Conservation (phyloP, 1,139 yeast species). For the Lodderomyces orthopsilosis region DNA sequence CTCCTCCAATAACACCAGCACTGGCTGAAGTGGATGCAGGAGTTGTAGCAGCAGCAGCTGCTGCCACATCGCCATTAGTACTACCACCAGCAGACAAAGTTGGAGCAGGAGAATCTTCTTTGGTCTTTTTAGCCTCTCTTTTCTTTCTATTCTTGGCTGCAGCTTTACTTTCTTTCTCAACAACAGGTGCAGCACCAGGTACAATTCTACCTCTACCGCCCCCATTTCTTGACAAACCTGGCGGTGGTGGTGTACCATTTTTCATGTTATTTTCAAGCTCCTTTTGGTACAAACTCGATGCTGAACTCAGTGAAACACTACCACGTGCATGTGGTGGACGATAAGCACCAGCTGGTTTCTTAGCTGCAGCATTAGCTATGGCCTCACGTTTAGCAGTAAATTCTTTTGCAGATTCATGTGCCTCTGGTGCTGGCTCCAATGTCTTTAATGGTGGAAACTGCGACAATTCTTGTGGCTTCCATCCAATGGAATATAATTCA, state of each 20-base stretch:
- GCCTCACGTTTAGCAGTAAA: slow-evolving; percentile 46
- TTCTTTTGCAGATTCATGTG: slow-evolving; percentile 67
- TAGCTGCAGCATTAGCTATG: slow-evolving; percentile 35
- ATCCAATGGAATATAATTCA: slow-evolving; percentile 76
- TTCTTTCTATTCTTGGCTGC: slow-evolving; percentile 78
- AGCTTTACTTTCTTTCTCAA: slow-evolving; percentile 50
- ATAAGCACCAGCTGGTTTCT: slow-evolving; percentile 80
- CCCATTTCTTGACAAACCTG: slow-evolving; percentile 19
- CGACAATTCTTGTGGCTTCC: slow-evolving; percentile 76
- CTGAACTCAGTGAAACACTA: slow-evolving; percentile 19
- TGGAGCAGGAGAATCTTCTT: slow-evolving; percentile 22
- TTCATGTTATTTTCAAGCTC: slow-evolving; percentile 40
- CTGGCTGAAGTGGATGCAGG: slow-evolving; percentile 10
- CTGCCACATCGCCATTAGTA: slow-evolving; percentile 17
- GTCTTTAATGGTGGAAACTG: slow-evolving; percentile 57
- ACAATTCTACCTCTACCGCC: slow-evolving; percentile 30
- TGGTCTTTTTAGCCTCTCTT: slow-evolving; percentile 61
- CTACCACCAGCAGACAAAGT: slow-evolving; percentile 11
- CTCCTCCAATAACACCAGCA: slow-evolving; percentile 53
- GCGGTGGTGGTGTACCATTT: slow-evolving; percentile 18
- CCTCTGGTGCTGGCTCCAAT: slow-evolving; percentile 57
- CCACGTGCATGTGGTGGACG: slow-evolving; percentile 94
- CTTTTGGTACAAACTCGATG: slow-evolving; percentile 53
- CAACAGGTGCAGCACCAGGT: slow-evolving; percentile 46
- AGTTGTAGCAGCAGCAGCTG: slow-evolving; percentile 18